A percentile compares a stretch with the other conserved stretches of the same genome.
Evolutionary conservation across 139 green algal genomes (phyloP).

Genomic region (Closterium sp.): DNA sequence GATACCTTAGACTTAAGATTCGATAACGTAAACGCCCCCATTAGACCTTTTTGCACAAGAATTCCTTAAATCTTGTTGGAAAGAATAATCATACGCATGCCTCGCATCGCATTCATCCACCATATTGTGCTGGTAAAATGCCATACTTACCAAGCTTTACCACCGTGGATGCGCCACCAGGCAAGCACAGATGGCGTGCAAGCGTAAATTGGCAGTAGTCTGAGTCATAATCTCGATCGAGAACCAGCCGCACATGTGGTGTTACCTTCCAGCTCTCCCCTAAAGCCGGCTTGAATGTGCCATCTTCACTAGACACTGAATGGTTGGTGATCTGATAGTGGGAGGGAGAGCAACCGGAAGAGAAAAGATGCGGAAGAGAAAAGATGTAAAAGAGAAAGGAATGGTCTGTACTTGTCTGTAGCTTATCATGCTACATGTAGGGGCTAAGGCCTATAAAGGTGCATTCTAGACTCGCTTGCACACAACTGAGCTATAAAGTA

Average conservation of each 20-base stretch:
- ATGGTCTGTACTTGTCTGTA: neutral
- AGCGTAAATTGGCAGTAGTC: neutral
- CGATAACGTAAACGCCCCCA: neutral
- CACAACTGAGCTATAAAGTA: neutral
- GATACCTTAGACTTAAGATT: neutral
- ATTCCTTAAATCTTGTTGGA: neutral
- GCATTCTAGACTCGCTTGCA: neutral
- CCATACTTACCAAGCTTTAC: neutral
- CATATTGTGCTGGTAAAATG: neutral
- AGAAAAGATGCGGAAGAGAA: neutral
- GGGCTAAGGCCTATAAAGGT: no score
- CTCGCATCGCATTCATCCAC: neutral
- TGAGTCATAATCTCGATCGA: slow-evolving; percentile 8
- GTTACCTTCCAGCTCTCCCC: slow-evolving; percentile 36
- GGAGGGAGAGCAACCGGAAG: neutral
- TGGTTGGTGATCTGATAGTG: slow-evolving; percentile 27
- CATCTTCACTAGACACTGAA: slow-evolving; percentile 25
- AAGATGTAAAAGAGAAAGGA: no score
- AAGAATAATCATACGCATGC: neutral
- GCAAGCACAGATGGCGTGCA: neutral
- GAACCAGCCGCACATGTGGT: neutral
- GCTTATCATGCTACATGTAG: neutral
- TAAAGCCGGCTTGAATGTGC: slow-evolving; percentile 11
- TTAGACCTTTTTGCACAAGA: neutral
- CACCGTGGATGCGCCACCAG: neutral